Evolutionary conservation across 495 filamentous ascomycete genomes (phyloP), one percentile per base, ranked within the genome.

Genomic region (Choiromyces venosus): DNA sequence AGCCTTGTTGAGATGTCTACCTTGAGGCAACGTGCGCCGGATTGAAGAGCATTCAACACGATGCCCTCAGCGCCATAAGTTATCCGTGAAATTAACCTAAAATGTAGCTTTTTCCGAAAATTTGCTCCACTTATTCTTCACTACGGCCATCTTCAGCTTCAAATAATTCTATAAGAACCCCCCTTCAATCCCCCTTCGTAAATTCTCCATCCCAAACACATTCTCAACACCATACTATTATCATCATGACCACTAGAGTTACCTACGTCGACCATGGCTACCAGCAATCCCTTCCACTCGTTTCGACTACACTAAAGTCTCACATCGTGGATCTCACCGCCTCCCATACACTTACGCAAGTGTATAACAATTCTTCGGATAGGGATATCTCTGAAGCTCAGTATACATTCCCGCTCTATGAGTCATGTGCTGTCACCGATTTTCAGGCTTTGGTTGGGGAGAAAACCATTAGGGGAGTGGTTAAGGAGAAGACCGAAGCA

Each of bases 321-420:
- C 52, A 61, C 25, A 29, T 79, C 39, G 77, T 79, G 14, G 72
- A 75, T 65, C 68, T 79, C 14, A 79, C 77, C 21, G 78, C 70
- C n/a, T 77, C 71, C 40, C 75, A 77, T 21, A 78, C 81, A 4
- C 83, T 92, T 37, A 89, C 84, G 0, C 89, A 92, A 78, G 87
- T 84, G 6, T 91, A 90, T 74, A 79, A 81, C 69, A 91, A 89
- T 73, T 80, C 85, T 1, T 79, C 76, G 25, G 12, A 18, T n/a
- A 14, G 21, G 46, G 79, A 66, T 1, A 85, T 90, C 70, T 78
- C 84, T 38, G 82, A 88, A 75, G 84, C 88, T 69, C 81, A 82
- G 33, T 92, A 93, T 81, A 85, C 85, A 2, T 92, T 92, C 74
- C 91, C 91, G 0, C 83, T 92, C 4, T 91, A 89, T 77, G 87